Conservation (phyloP, 148 eudicot genomes). For the Spergularia bocconei region DNA sequence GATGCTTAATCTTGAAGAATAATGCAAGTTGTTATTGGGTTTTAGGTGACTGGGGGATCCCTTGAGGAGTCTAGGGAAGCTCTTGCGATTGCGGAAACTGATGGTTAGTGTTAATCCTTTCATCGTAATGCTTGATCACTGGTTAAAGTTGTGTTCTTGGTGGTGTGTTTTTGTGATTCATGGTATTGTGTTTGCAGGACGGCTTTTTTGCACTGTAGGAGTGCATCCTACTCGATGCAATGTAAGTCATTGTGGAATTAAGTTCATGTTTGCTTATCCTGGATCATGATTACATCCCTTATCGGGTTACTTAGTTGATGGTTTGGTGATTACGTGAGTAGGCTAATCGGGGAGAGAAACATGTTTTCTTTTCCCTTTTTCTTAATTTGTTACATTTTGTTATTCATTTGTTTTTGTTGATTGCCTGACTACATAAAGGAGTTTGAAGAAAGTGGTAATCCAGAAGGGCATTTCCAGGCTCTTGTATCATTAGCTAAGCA, state of each 20-base stretch:
- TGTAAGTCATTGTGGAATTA: conserved; percentile 37
- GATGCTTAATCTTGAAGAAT: neutral
- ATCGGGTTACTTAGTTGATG: neutral
- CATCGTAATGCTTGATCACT: neutral
- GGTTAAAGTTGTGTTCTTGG: neutral
- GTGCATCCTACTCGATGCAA: conserved; percentile 99
- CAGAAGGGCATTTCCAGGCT: conserved; percentile 80
- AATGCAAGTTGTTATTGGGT: conserved; percentile 8
- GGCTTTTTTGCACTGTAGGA: conserved; percentile 96
- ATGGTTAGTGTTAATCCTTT: conserved; percentile 49
- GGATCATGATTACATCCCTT: no score
- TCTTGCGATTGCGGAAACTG: conserved; percentile 94
- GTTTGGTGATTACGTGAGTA: neutral
- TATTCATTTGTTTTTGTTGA: neutral
- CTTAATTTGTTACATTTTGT: neutral
- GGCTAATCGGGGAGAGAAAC: neutral
- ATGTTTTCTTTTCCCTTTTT: neutral
- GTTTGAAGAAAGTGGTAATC: conserved; percentile 94
- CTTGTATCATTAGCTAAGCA: conserved; percentile 76
- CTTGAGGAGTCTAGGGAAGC: conserved; percentile 94
- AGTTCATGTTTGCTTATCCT: neutral
- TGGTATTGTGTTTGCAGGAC: conserved; percentile 48
- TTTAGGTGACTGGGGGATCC: conserved; percentile 97
- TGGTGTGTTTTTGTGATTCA: neutral
- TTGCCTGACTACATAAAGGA: conserved; percentile 43